phyloP scores from a whole-genome alignment of 306 rosid genomes.

The Malus fusca region DNA sequence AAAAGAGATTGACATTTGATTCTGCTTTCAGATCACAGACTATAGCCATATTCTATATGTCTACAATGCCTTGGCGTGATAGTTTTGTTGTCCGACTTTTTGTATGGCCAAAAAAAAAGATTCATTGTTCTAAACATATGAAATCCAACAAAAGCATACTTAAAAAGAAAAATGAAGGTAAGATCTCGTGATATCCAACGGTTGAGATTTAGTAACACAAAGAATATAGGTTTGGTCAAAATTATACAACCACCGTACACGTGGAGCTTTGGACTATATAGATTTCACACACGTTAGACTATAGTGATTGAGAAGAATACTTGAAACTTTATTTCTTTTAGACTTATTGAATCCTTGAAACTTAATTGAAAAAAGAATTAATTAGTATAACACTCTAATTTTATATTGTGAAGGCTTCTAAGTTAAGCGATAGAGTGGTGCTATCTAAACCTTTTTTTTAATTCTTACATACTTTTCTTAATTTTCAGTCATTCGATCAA shows the following conservation, averaged over 20 bases:
- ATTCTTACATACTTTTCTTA: fast-evolving
- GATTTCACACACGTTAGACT: background rate
- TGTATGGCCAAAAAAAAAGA: background rate
- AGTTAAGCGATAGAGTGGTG: no score
- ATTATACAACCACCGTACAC: background rate
- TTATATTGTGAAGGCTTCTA: no score
- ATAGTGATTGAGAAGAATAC: background rate
- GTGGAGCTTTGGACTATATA: background rate
- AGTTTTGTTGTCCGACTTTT: background rate
- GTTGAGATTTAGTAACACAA: background rate
- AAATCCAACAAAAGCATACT: background rate
- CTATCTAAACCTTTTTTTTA: fast-evolving
- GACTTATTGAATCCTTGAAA: background rate
- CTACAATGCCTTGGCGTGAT: background rate
- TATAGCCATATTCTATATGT: background rate
- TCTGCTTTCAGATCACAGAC: background rate
- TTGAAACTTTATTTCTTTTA: background rate
- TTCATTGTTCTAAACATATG: background rate
- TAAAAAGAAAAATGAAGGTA: background rate
- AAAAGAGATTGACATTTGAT: no score
- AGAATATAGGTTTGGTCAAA: conserved; percentile 3
- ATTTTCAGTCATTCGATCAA: fast-evolving
- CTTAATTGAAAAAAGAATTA: background rate
- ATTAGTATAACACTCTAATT: background rate
- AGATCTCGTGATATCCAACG: background rate